phyloP scores from a whole-genome alignment of 257 asterid genomes.

The Nyctanthes arbortristis region DNA sequence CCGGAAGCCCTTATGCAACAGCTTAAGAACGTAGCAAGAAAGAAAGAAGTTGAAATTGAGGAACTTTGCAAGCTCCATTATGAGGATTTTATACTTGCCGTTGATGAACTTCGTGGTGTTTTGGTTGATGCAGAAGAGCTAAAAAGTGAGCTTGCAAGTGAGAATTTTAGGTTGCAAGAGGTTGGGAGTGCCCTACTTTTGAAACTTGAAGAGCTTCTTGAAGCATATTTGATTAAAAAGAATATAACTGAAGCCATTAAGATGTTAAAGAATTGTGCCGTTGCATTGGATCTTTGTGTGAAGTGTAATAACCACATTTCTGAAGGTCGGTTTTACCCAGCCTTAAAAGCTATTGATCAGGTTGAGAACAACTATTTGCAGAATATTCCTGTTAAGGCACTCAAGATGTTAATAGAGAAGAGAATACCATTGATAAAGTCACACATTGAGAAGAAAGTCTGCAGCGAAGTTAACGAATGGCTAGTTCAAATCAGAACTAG shows the following conservation, averaged over 20 bases:
- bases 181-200: conserved; percentile 72
- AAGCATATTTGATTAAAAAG: conserved; percentile 67
- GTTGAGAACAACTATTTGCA: conserved; percentile 72
- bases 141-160: conserved; percentile 77
- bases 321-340: conserved; percentile 82
- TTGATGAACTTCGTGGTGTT: conserved; percentile 93
- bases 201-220: conserved; percentile 87
- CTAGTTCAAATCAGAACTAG: conserved; percentile 77
- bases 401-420: conserved; percentile 54
- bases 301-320: conserved; percentile 76
- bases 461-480: conserved; percentile 88
- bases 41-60: conserved; percentile 89
- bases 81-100: conserved; percentile 86
- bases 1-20: conserved; percentile 76
- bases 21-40: conserved; percentile 70
- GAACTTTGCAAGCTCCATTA: conserved; percentile 95
- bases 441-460: conserved; percentile 78
- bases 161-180: conserved; percentile 74
- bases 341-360: conserved; percentile 78
- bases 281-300: conserved; percentile 76
- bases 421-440: conserved; percentile 68
- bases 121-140: conserved; percentile 91
- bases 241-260: conserved; percentile 81
- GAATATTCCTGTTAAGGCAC: conserved; percentile 60
- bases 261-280: conserved; percentile 71